Evolutionary conservation across 192 early-diverging fungal genomes (phyloP).

Genomic region (Geosiphon pyriformis): DNA sequence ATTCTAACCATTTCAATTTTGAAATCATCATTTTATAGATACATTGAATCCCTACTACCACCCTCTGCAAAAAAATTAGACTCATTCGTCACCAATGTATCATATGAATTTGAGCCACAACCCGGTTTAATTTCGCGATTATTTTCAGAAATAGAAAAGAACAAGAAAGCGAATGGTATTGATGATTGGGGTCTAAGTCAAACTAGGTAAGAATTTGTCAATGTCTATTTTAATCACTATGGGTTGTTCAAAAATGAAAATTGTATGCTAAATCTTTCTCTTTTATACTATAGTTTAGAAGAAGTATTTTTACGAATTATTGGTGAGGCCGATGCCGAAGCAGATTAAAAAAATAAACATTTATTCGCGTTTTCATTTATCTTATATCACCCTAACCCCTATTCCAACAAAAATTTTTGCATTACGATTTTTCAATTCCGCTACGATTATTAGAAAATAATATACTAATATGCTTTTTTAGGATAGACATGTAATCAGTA

Average conservation of each 20-base stretch:
- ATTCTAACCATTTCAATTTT: constrained; percentile 1
- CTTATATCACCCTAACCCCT: no score
- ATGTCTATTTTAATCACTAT: neutral
- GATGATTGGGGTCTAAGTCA: constrained; percentile 68
- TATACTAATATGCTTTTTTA: no score
- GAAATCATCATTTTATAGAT: constrained; percentile 2
- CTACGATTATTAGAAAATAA: no score
- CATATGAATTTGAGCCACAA: constrained; percentile 61
- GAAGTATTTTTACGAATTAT: constrained; percentile 67
- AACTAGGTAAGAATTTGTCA: constrained; percentile 32
- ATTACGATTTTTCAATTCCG: no score
- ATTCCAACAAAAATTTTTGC: no score
- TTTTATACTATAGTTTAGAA: constrained; percentile 46
- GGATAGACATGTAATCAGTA: no score
- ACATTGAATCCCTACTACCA: constrained; percentile 48
- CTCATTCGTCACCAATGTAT: constrained; percentile 46
- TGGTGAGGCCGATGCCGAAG: constrained; percentile 43
- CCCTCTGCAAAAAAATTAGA: constrained; percentile 41
- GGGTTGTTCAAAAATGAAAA: no score
- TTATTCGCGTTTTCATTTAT: no score
- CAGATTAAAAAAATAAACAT: no score
- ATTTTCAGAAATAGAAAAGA: constrained; percentile 56
- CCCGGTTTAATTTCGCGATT: constrained; percentile 46
- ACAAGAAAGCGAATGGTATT: constrained; percentile 53
- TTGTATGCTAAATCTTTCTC: neutral